Percentiles rank a stretch among this genome's conserved stretches.
Evolutionary conservation across 2,329 filamentous ascomycete species (phyloP).

Genomic region (Colletotrichum ledebouriae): DNA sequence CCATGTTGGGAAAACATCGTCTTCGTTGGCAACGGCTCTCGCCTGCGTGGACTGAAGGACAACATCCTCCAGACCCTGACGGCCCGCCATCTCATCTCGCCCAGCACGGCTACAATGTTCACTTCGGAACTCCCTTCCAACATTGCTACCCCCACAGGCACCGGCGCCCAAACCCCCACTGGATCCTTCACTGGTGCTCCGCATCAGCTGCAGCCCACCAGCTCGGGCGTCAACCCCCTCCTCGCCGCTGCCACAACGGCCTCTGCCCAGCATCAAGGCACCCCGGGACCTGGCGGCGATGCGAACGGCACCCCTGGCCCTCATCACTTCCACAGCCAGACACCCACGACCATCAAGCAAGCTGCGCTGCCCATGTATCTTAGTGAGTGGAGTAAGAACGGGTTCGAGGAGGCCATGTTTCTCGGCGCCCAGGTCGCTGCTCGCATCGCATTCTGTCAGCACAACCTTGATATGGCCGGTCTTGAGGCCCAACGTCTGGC

Average conservation of each 20-base stretch:
- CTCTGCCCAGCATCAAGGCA: slow-evolving; percentile 54
- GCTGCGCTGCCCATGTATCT: slow-evolving; percentile 87
- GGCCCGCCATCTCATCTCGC: slow-evolving; percentile 89
- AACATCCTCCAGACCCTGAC: slow-evolving; percentile 85
- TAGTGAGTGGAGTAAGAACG: slow-evolving; percentile 87
- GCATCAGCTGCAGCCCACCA: slow-evolving; percentile 60
- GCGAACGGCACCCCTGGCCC: slow-evolving; percentile 52
- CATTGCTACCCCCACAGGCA: slow-evolving; percentile 90
- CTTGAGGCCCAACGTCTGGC: slow-evolving; percentile 67
- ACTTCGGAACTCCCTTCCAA: slow-evolving; percentile 96
- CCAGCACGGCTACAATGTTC: slow-evolving; percentile 94
- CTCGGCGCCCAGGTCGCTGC: slow-evolving; percentile 89
- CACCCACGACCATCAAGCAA: slow-evolving; percentile 86
- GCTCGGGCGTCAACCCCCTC: slow-evolving; percentile 83
- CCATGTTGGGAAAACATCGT: slow-evolving; percentile 93
- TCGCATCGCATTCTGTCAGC: slow-evolving; percentile 69
- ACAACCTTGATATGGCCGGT: slow-evolving; percentile 67
- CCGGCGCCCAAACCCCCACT: slow-evolving; percentile 91
- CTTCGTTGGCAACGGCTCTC: slow-evolving; percentile 88
- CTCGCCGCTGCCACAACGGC: slow-evolving; percentile 91
- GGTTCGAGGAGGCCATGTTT: slow-evolving; percentile 86
- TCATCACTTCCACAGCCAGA: slow-evolving; percentile 74
- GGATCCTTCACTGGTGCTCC: slow-evolving; percentile 67
- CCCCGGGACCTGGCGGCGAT: slow-evolving; percentile 58
- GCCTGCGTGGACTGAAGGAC: slow-evolving; percentile 84